Conservation (phyloP, 306 rosid species). For the Abrus precatorius region DNA sequence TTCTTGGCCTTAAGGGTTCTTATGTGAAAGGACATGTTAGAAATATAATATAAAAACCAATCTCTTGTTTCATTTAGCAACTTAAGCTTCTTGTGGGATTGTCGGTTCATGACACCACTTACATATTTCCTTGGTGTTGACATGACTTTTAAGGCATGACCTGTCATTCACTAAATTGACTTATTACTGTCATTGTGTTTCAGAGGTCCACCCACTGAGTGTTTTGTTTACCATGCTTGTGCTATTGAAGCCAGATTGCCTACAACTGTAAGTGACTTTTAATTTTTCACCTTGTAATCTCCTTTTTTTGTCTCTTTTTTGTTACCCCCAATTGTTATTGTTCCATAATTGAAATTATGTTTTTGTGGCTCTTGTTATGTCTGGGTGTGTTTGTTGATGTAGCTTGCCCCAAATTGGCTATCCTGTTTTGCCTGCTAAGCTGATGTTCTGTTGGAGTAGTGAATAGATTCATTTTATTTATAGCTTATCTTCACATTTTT, state of each 20-base stretch:
- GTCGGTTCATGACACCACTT: neutral
- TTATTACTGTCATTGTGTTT: constrained; percentile 50
- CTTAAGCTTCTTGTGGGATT: neutral
- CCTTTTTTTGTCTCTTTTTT: neutral
- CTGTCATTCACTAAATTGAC: constrained; percentile 44
- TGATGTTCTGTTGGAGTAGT: neutral
- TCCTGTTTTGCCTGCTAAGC: neutral
- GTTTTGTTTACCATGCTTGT: constrained; percentile 91
- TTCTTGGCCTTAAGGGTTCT: neutral
- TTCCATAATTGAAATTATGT: constrained; percentile 20
- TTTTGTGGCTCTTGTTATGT: constrained; percentile 1
- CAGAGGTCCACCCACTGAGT: constrained; percentile 98
- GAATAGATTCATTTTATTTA: neutral
- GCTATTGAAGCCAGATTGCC: constrained; percentile 81
- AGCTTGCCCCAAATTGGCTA: constrained; percentile 19
- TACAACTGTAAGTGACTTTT: constrained; percentile 54
- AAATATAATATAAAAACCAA: neutral
- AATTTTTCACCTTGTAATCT: constrained; percentile 23
- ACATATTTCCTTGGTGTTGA: constrained; percentile 38
- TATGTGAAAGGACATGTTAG: neutral
- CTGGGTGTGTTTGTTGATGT: constrained; percentile 12
- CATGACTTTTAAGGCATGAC: constrained; percentile 31
- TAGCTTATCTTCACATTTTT: neutral
- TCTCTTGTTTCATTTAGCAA: neutral
- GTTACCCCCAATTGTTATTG: constrained; percentile 27